phyloP scores from a whole-genome alignment of 257 asterid species.

The Solanum ossicruentum region DNA sequence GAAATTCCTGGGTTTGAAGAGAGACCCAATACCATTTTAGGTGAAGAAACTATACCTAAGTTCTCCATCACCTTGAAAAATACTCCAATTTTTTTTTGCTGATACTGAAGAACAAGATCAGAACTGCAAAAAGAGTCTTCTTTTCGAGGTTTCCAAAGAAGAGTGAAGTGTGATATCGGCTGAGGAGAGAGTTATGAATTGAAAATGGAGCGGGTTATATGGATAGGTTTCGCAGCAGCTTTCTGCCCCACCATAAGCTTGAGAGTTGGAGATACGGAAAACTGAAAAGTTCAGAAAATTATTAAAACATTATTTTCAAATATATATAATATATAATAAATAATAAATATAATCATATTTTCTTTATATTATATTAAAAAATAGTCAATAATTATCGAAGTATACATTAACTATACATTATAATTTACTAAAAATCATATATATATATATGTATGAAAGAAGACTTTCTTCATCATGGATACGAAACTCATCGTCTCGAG shows the following conservation, averaged over 20 bases:
- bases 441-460: no score
- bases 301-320: no score
- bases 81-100: neutral
- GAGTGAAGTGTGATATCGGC: neutral
- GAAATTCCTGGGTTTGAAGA: conserved; percentile 37
- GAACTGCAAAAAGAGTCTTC: neutral
- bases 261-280: neutral
- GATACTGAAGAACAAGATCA: neutral
- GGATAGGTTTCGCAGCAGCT: neutral
- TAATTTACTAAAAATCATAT: no score
- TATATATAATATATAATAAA: no score
- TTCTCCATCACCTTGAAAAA: conserved; percentile 40
- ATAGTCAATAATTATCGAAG: no score
- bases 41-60: conserved; percentile 49
- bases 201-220: neutral
- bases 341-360: no score
- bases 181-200: neutral
- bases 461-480: no score
- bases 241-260: neutral
- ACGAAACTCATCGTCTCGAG: no score
- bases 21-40: conserved; percentile 51
- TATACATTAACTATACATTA: no score
- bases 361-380: no score
- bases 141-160: neutral
- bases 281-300: no score